A percentile compares a stretch with the other conserved stretches of the same genome.
Conservation (phyloP, 1,284 basidiomycete genomes). For the Tilletia setariae region DNA sequence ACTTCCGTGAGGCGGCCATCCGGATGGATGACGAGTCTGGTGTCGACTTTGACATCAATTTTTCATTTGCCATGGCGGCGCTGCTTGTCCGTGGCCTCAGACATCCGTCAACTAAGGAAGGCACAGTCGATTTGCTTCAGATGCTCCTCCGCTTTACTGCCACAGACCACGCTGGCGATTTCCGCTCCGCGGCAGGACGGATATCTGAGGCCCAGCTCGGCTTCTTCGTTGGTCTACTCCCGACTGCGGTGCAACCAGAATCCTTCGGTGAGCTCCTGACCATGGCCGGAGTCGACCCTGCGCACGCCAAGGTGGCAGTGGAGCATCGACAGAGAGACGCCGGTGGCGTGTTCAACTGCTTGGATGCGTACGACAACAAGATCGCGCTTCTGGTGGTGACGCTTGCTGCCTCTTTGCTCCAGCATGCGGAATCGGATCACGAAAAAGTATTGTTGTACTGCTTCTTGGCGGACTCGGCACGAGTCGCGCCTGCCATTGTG, state of each 20-base stretch:
- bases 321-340: slow-evolving; percentile 29
- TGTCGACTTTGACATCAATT: slow-evolving; percentile 51
- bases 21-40: slow-evolving; percentile 47
- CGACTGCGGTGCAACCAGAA: slow-evolving; percentile 39
- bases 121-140: slow-evolving; percentile 40
- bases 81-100: slow-evolving; percentile 47
- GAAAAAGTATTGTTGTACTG: slow-evolving; percentile 41
- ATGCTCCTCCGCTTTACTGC: slow-evolving; percentile 37
- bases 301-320: slow-evolving; percentile 28
- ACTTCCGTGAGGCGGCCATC: slow-evolving; percentile 44
- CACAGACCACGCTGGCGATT: slow-evolving; percentile 30
- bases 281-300: slow-evolving; percentile 33
- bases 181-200: slow-evolving; percentile 28
- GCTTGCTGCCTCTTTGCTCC: slow-evolving; percentile 39
- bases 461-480: slow-evolving; percentile 44
- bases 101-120: slow-evolving; percentile 41
- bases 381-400: slow-evolving; percentile 44
- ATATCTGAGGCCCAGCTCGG: slow-evolving; percentile 40
- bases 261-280: slow-evolving; percentile 40
- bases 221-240: slow-evolving; percentile 44
- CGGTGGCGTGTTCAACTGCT: slow-evolving; percentile 33
- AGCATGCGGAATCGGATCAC: slow-evolving; percentile 42
- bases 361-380: slow-evolving; percentile 42
- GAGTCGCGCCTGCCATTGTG: slow-evolving; percentile 43
- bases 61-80: slow-evolving; percentile 45